Evolutionary conservation across 2,329 filamentous ascomycete genomes (phyloP), one percentile per base, ranked within the genome.

Genomic region (Colletotrichum spaethianum): DNA sequence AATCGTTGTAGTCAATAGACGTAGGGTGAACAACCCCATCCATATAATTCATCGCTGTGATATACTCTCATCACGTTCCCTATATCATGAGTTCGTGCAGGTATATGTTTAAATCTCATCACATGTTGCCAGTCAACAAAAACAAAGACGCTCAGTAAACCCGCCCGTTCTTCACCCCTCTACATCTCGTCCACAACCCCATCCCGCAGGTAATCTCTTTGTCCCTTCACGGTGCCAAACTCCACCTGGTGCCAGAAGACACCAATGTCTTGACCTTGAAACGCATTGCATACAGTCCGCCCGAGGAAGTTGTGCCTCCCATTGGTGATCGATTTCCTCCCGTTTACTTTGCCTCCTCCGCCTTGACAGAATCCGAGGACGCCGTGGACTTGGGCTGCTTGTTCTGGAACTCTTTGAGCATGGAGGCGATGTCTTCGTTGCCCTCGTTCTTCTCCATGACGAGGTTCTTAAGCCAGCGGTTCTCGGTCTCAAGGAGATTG

Each of bases 391-490:
- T 69, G n/a, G 70, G 80, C 31, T 67, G 75, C 70, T 75, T 81
- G 82, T 83, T 81, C 56, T 82, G 82, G 67, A 86, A 86, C 74
- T 89, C 88, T 75, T 88, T 87, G 76, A 87, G 83, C 63, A 89
- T 80, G 70, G 85, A 83, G 42, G 85, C 80, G 56, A 89, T 82
- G 70, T 88, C 83, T 48, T 89, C 87, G 76, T 84, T 87, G 75
- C 86, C 86, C 74, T 92, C 92, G 76, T 94, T 94, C 87, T 95
- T 96, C 82, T 95, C 93, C 62, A 93, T 93, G 57, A 96, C 90
- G 46, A 95, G 86, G 80, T 93, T 92, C 86, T 93, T 93, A 75
- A 95, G 83, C 93, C 93, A 94, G 79, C 93, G 92, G 83, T 95
- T 95, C 83, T 95, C 93, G 76, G 92, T 93, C 84, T 94, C 92